Base-by-base conservation (phyloP, 2,329 filamentous ascomycete genomes). In the Thelonectria blattea region DNA sequence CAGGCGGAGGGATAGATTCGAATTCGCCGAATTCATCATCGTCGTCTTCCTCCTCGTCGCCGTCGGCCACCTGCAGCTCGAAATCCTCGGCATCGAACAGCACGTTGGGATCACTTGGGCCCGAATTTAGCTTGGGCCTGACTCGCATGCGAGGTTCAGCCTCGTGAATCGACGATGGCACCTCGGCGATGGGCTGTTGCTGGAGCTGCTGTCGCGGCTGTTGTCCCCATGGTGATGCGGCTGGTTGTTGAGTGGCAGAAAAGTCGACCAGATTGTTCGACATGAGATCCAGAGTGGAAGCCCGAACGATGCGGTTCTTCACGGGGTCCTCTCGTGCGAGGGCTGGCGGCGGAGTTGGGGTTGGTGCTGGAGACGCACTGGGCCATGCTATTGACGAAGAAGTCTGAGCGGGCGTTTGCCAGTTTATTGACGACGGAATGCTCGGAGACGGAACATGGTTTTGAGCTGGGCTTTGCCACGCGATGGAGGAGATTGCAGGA, bases 71-170 rank as follows among this genome's bases (percentile, higher is more conserved):
- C 34, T 78, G 72, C 14, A 78, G 70, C 54, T 80, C 81, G 64
- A 83, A 83, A 51, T 86, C 82, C 43, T 84, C 82, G 37, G 84
- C 88, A 73, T 91, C 88, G 71, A 91, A 91, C 3, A 91, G 76
- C 3, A 91, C 82, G 64, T 86, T 83, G 2, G 83, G 74, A 45
- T 85, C 76, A 1, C 71, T 62, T 12, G 72, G 60, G 9, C 60
- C 50, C 8, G 68, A 37, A 53, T 65, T 73, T 22, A 66, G 62
- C 48, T 62, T 73, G 7, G 68, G 58, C 22, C 67, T 71, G 30
- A 69, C 58, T 14, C 59, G 63, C 27, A 57, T 52, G n/a, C 61
- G 59, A 14, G 58, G 4, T 17, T 18, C 32, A 10, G 15, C 17
- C 24, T 56, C 47, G 43, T 48, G 37, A 43, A 32, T 34, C 15